These are phyloP conservation scores for Cadophora gregata DNA, from an alignment of 2,329 filamentous ascomycete genomes.

Conservation along the genomic window DNA sequence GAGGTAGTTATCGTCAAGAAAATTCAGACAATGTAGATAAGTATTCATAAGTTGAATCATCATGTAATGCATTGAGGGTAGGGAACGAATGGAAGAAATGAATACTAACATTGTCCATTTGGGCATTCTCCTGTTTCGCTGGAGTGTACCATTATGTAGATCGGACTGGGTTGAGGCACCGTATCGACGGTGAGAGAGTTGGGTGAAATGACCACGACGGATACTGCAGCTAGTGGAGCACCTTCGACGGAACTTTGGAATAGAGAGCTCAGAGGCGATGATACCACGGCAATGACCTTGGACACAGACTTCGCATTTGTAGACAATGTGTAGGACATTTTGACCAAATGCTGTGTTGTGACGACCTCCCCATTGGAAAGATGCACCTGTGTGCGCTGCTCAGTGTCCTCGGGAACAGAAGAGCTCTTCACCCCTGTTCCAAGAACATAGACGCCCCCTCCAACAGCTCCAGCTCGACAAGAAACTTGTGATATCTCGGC, in stretches of 20 bases:
- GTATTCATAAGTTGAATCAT: conserved; percentile 88
- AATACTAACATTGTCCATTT: conserved; percentile 81
- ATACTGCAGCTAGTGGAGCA: conserved; percentile 75
- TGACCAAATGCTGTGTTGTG: conserved; percentile 60
- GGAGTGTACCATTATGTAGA: conserved; percentile 76
- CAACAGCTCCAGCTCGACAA: conserved; percentile 89
- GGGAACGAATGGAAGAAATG: conserved; percentile 30
- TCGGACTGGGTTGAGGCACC: conserved; percentile 51
- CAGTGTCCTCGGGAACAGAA: conserved; percentile 36
- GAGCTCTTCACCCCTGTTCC: conserved; percentile 65
- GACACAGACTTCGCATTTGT: conserved; percentile 50
- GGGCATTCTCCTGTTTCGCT: conserved; percentile 95
- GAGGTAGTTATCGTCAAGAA: conserved; percentile 86
- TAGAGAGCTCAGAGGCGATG: conserved; percentile 66
- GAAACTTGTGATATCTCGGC: conserved; percentile 91
- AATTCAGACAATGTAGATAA: conserved; percentile 99
- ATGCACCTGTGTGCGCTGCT: conserved; percentile 18
- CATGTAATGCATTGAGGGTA: conserved; percentile 60
- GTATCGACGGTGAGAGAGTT: conserved; percentile 51
- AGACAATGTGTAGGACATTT: conserved; percentile 39
- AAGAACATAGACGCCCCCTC: conserved; percentile 88
- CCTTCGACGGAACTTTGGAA: conserved; percentile 78
- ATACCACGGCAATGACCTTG: conserved; percentile 72
- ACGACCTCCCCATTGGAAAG: conserved; percentile 65
- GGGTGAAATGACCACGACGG: conserved; percentile 70